Evolutionary conservation across 2,329 filamentous ascomycete genomes (phyloP).

Genomic region (Ceratocystis papillata): DNA sequence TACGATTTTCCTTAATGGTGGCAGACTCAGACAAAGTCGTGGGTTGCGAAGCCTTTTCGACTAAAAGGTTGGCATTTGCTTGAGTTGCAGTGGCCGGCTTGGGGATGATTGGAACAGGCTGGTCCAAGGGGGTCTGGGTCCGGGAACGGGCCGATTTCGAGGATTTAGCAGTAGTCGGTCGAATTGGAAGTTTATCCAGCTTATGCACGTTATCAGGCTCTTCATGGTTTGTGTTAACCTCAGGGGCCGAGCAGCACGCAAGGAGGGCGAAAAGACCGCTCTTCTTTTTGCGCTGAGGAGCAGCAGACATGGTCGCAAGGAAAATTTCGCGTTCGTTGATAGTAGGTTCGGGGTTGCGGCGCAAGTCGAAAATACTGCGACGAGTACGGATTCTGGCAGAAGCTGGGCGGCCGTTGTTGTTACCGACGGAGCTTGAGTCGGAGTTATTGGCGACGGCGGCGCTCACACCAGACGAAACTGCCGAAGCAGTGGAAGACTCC

Average conservation of each 20-base stretch:
- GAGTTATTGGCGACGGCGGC: constrained; percentile 22
- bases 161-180: constrained; percentile 45
- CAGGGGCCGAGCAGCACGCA: constrained; percentile 56
- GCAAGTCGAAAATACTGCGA: constrained; percentile 23
- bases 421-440: constrained; percentile 13
- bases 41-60: constrained; percentile 41
- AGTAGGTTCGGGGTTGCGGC: constrained; percentile 28
- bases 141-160: constrained; percentile 28
- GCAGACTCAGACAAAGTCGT: constrained; percentile 30
- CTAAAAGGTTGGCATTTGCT: constrained; percentile 34
- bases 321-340: constrained; percentile 23
- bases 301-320: constrained; percentile 30
- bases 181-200: constrained; percentile 45
- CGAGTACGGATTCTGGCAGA: constrained; percentile 22
- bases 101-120: constrained; percentile 32
- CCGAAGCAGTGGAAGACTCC: constrained; percentile 25
- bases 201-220: constrained; percentile 47
- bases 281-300: constrained; percentile 43
- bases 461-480: constrained; percentile 24
- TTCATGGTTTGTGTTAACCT: constrained; percentile 45
- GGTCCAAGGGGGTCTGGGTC: constrained; percentile 43
- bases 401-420: constrained; percentile 21
- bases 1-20: constrained; percentile 37
- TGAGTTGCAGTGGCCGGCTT: neutral
- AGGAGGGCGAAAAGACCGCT: constrained; percentile 50